Percentiles rank a stretch among this genome's conserved stretches.
Evolutionary conservation across 106 monocot genomes (phyloP).

Genomic region (Allium fistulosum): DNA sequence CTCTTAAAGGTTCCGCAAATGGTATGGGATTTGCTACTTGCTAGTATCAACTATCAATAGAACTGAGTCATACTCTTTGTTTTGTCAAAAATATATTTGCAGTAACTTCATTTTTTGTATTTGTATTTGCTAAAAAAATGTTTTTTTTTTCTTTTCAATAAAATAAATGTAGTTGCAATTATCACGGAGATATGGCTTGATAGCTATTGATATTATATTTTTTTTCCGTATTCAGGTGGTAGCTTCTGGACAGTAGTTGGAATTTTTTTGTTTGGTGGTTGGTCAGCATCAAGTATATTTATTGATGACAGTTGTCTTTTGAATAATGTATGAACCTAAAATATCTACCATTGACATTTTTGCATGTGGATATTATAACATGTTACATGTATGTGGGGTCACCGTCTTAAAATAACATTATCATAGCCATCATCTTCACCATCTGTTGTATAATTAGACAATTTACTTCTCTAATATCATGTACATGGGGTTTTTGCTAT

Average conservation of each 20-base stretch:
- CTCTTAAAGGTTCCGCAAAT: too few species aligned
- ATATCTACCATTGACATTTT: constrained; percentile 1
- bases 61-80: too few species aligned
- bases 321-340: background rate
- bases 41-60: too few species aligned
- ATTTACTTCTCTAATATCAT: background rate
- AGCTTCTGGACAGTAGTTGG: constrained; percentile 1
- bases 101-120: too few species aligned
- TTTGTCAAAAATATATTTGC: too few species aligned
- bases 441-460: background rate
- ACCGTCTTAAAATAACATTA: background rate
- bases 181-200: background rate
- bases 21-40: too few species aligned
- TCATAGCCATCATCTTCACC: background rate
- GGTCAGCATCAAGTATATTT: background rate
- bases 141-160: too few species aligned
- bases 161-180: background rate
- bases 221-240: background rate
- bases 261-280: background rate
- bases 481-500: background rate
- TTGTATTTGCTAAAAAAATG: too few species aligned
- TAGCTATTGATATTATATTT: background rate
- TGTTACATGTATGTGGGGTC: too few species aligned
- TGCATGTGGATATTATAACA: background rate
- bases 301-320: constrained; percentile 7